Evolutionary conservation across 345 rosid genomes (phyloP), one percentile per base, ranked within the genome.

Genomic region (Eucalyptus marginata): DNA sequence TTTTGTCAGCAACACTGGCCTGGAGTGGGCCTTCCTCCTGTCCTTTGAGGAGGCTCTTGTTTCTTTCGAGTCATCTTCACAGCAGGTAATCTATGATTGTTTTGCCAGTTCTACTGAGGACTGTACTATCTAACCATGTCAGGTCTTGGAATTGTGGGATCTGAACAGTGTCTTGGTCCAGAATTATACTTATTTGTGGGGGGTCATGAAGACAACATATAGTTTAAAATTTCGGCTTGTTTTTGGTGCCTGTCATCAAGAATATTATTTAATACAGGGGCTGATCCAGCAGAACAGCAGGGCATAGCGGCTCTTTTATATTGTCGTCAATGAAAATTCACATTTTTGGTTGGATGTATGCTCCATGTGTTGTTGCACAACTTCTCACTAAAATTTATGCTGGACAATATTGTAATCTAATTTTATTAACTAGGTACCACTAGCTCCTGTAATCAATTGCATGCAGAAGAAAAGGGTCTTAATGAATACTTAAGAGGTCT

Each of bases 1-100:
- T 94, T 91, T 91, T 97, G 89, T 93, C 95, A 50, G 96, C 94
- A 89, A 95, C 96, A 68, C 88, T 97, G 90, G 97, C 95, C 71
- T 97, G 99, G 99, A 91, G 91, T 89, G 97, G 94, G 88, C 87
- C 93, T 89, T 89, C 88, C 88, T 89, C 88, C 87, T 91, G 91
- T 89, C 89, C 94, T 94, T 97, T 92, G 93, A 94, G 87, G 93
- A 94, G 90, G 94, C 96, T 52, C 90, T 96, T 87, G 89, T 88
- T 90, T 95, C 98, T 79, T 93, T 90, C 86, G 96, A 96, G 89
- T 92, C 91, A 88, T 93, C 97, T 86, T 29, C 92, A 81, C 59
- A 64, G 50, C 98, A 97, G 99, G 99, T 97, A 92, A 58, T 56
- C 27, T 68, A 36, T 31, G 7, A 33, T 54, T 47, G 52, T 86